Evolutionary conservation across 1,284 basidiomycete genomes (phyloP), one percentile per base, ranked within the genome.

Genomic region (Athelia psychrophila): DNA sequence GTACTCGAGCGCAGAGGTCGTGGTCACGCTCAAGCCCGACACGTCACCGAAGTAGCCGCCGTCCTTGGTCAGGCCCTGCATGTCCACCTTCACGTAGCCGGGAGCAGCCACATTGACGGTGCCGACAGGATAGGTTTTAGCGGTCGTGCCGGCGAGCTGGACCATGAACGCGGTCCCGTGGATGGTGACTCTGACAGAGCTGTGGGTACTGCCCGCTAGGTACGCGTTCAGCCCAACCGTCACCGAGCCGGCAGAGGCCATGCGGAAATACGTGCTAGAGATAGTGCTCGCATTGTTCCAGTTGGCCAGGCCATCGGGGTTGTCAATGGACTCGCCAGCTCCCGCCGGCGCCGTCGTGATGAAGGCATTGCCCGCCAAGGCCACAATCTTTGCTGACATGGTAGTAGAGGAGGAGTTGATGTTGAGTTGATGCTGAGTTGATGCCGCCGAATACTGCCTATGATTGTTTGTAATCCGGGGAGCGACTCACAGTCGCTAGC

Each of bases 331-430:
- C 40, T 42, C 40, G 40, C 19, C 25, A 44, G 40, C 38, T 45
- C 40, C 49, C 16, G 20, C 22, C 22, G n/a, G 5, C 25, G 6
- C 13, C 10, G 36, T 44, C 49, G 49, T 50, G 49, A 50, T 18
- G 38, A 50, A 50, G 22, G 49, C 49, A 27, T 50, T 50, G 19
- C 49, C 49, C 44, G 49, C 38, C 40, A 50, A 50, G 25, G 49
- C 49, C 30, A 50, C 49, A 3, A 24, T 50, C 24, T 27, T 46
- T 44, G 49, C 38, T 2, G 49, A 44, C 49, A 50, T 50, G 49
- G 19, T 46, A 44, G 18, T 63, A 12, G 71, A n/a, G 22, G 53
- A 44, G 47, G 27, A 5, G 32, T 44, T 16, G 38, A 24, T 18
- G 22, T 24, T 47, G 32, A 53, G 24, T 10, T 38, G 12, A 12